Percentiles rank a stretch among this genome's conserved stretches.
phyloP scores from a whole-genome alignment of 106 monocot genomes.

The Agapanthus africanus region DNA sequence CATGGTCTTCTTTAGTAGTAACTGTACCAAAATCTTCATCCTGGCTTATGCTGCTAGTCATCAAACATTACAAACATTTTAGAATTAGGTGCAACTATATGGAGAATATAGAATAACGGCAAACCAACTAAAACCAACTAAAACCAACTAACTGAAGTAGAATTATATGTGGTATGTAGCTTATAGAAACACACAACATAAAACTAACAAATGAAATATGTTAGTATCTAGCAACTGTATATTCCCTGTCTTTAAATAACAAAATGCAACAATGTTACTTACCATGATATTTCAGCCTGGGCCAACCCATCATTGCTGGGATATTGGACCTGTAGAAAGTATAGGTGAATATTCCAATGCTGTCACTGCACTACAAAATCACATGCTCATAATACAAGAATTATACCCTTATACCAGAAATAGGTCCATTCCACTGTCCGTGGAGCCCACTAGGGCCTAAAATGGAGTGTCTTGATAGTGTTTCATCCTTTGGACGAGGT shows the following conservation, averaged over 20 bases:
- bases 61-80: conserved; percentile 1
- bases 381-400: conserved; percentile 16
- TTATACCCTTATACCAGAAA: conserved; percentile 79
- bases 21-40: conserved; percentile 15
- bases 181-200: neutral
- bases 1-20: conserved; percentile 20
- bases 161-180: neutral
- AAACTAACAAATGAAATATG: conserved; percentile 1
- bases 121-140: too few relatives aligned
- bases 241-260: neutral
- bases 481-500: conserved; percentile 87
- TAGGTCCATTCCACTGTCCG: conserved; percentile 47
- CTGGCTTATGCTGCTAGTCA: conserved; percentile 27
- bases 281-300: conserved; percentile 43
- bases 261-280: conserved; percentile 17
- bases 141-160: neutral
- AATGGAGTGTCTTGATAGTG: conserved; percentile 91
- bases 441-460: conserved; percentile 86
- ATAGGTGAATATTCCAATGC: conserved; percentile 37
- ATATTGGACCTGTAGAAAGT: conserved; percentile 73
- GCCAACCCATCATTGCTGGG: conserved; percentile 55
- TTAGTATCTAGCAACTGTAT: neutral
- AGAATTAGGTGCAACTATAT: conserved; percentile 2
- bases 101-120: neutral
- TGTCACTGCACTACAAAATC: neutral